phyloP scores from a whole-genome alignment of 1,139 yeast genomes.

The Diutina rugosa region DNA sequence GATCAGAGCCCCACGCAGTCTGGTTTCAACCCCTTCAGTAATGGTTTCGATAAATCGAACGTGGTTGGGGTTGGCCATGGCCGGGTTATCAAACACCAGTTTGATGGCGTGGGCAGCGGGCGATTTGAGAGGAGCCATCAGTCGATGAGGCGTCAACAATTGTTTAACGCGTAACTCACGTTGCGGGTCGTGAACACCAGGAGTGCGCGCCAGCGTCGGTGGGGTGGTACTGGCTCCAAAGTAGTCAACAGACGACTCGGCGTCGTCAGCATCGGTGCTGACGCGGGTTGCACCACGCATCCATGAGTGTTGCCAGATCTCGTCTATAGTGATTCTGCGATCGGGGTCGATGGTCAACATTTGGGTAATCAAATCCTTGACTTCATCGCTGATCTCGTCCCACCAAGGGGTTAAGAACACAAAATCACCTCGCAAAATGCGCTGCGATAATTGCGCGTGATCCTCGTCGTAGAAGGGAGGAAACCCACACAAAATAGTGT shows the following conservation, averaged over 20 bases:
- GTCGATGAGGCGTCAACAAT: not conserved
- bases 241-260: not conserved
- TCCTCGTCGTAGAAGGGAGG: conserved; percentile 94
- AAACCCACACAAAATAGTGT: conserved; percentile 84
- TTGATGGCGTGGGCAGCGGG: conserved; percentile 28
- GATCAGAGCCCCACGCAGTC: not conserved
- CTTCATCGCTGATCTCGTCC: conserved; percentile 80
- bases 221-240: not conserved
- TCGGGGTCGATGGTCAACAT: conserved; percentile 73
- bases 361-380: conserved; percentile 49
- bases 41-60: conserved; percentile 13
- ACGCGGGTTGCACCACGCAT: conserved; percentile 6
- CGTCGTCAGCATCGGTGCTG: not conserved
- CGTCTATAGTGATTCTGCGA: conserved; percentile 57
- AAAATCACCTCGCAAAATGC: conserved; percentile 74
- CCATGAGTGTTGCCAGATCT: conserved; percentile 49
- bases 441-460: conserved; percentile 65
- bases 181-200: not conserved
- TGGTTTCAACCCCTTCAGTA: not conserved
- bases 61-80: conserved; percentile 15
- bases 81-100: conserved; percentile 33
- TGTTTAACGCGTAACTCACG: not conserved
- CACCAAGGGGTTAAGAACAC: conserved; percentile 90
- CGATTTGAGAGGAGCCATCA: not conserved
- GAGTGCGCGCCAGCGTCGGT: not conserved